A percentile compares a stretch with the other conserved stretches of the same genome.
phyloP scores from a whole-genome alignment of 164 flowering plant species.

The Cinnamomum micranthum region DNA sequence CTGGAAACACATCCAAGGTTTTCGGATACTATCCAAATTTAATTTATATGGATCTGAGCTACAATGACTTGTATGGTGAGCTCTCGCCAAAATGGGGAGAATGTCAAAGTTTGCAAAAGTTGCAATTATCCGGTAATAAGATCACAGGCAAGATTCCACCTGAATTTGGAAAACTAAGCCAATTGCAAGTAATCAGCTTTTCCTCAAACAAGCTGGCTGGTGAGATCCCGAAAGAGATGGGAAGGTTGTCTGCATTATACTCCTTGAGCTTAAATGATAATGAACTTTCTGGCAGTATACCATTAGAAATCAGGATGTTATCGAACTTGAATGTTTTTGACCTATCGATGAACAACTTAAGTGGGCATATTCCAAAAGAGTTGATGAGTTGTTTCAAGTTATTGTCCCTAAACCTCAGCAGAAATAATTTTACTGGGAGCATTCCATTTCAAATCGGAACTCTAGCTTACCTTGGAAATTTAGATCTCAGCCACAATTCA shows the following conservation, averaged over 20 bases:
- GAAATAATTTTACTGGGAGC: slow-evolving; percentile 36
- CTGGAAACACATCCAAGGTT: slow-evolving; percentile 19
- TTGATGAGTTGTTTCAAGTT: slow-evolving; percentile 24
- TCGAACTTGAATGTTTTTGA: slow-evolving; percentile 20
- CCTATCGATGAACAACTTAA: slow-evolving; percentile 26
- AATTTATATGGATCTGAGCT: neutral
- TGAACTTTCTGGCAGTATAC: slow-evolving; percentile 31
- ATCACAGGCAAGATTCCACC: slow-evolving; percentile 34
- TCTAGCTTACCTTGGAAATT: slow-evolving; percentile 21
- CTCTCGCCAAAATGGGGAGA: slow-evolving; percentile 1
- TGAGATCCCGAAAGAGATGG: slow-evolving; percentile 36
- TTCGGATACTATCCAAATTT: slow-evolving; percentile 17
- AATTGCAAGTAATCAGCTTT: slow-evolving; percentile 18
- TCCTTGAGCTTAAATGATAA: slow-evolving; percentile 32
- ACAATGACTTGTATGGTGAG: slow-evolving; percentile 2
- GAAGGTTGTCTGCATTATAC: slow-evolving; percentile 12
- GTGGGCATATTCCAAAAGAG: slow-evolving; percentile 23
- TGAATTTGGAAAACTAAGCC: slow-evolving; percentile 27
- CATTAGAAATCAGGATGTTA: slow-evolving; percentile 21
- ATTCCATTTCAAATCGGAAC: slow-evolving; percentile 45
- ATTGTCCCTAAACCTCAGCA: slow-evolving; percentile 30
- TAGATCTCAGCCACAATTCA: slow-evolving; percentile 57
- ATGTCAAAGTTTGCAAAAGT: neutral
- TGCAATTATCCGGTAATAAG: slow-evolving; percentile 25
- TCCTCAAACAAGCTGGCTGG: slow-evolving; percentile 40